Conservation (phyloP, 2,329 filamentous ascomycete species). For the Ophiostoma perfectum region DNA sequence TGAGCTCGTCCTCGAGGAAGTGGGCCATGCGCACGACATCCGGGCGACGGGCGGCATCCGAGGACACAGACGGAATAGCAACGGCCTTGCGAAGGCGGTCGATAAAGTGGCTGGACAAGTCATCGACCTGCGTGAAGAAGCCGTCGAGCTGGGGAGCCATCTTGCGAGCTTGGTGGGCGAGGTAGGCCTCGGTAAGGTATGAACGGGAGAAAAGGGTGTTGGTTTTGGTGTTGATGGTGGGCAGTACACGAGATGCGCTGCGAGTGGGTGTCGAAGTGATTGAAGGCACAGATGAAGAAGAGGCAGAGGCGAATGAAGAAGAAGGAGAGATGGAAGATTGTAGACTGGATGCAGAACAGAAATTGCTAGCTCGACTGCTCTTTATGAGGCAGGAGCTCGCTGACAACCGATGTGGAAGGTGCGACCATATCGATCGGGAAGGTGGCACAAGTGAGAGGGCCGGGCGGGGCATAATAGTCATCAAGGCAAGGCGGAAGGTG, state of each 20-base stretch:
- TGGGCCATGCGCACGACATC: conserved; percentile 97
- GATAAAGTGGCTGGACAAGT: conserved; percentile 73
- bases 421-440: conserved; percentile 24
- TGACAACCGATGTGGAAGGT: conserved; percentile 21
- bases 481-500: background rate
- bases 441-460: conserved; percentile 22
- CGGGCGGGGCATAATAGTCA: conserved; percentile 24
- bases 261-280: background rate
- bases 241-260: background rate
- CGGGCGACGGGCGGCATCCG: conserved; percentile 78
- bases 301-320: background rate
- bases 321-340: background rate
- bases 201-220: conserved; percentile 30
- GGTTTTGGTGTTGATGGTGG: background rate
- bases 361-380: conserved; percentile 5
- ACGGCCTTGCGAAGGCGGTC: conserved; percentile 86
- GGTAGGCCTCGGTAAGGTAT: conserved; percentile 51
- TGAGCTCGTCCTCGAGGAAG: conserved; percentile 79
- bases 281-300: background rate
- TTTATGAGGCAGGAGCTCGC: conserved; percentile 7
- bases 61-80: conserved; percentile 91
- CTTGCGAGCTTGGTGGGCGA: conserved; percentile 58
- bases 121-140: conserved; percentile 90
- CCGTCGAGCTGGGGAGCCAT: conserved; percentile 89
- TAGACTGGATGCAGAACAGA: background rate